Evolutionary conservation across 176 grass and related monocot genomes (phyloP).

Genomic region (Phragmites australis): DNA sequence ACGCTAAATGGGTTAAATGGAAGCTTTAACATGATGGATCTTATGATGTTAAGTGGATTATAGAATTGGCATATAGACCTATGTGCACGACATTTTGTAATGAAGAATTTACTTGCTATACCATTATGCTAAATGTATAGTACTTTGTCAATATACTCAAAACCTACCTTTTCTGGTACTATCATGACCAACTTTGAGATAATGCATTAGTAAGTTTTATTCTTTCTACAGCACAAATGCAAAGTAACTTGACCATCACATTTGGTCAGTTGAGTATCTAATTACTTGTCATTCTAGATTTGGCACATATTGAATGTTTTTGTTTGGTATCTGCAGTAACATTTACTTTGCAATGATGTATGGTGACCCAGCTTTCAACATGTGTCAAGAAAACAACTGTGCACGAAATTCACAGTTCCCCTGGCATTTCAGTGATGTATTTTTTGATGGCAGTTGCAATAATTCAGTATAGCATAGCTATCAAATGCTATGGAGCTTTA

Average conservation of each 20-base stretch:
- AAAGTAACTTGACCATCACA: neutral
- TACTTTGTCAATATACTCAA: neutral
- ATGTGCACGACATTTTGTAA: neutral
- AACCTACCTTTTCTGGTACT: neutral
- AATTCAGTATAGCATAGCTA: too few species aligned
- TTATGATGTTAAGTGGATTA: constrained; percentile 7
- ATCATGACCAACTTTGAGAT: constrained; percentile 13
- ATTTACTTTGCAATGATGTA: neutral
- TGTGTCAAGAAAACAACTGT: neutral
- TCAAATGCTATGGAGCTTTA: too few species aligned
- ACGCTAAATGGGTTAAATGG: constrained; percentile 25
- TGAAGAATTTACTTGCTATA: neutral
- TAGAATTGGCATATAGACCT: neutral
- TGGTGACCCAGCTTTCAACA: neutral
- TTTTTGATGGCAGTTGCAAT: neutral
- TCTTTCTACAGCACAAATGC: constrained; percentile 16
- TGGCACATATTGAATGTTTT: neutral
- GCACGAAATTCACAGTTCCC: neutral
- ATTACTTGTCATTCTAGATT: neutral
- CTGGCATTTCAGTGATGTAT: neutral
- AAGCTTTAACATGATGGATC: constrained; percentile 14
- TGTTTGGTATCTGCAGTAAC: neutral
- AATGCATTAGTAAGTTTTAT: neutral
- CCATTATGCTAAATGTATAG: neutral
- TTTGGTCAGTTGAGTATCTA: neutral